Base-by-base conservation (phyloP, 257 asterid genomes). In the Solanum acaule region DNA sequence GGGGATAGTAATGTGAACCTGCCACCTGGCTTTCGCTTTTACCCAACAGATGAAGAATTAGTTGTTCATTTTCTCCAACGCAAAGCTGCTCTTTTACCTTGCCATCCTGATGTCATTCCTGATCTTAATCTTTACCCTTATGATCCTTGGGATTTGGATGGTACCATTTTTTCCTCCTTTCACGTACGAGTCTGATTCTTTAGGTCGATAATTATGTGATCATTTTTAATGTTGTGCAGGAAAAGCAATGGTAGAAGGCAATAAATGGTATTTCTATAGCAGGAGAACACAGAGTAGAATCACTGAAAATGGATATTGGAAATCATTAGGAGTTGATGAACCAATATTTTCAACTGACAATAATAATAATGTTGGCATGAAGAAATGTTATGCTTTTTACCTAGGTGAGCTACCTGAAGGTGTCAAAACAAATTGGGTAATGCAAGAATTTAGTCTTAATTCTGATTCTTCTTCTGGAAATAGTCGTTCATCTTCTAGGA, bases 61-160 rank as follows among this genome's bases (percentile, higher is more conserved):
- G 96, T 97, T 9, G 98, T 95, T 88, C 99, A 97, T 86, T 97
- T 97, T 95, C 99, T 97, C 90, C 98, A 94, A 44, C 98, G 99
- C 7, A 97, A 94, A 89, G 95, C 94, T n/a, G 90, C 95, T 42
- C 94, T 93, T 68, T 89, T 96, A 2, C 99, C 99, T 18, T 96
- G 96, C 90, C 95, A 96, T 85, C 98, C 99, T 0, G 98, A 97
- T 16, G 92, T 97, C 92, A 97, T 97, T 94, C 99, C 99, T 3
- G 99, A 97, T 86, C 99, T 97, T 70, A 98, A 94, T 42, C 98
- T 97, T 72, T 90, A 91, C 90, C 99, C 99, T 31, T 94, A 94
- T 67, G 99, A 97, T 87, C 99, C 99, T 20, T 97, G 99, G 99
- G 98, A 96, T 88, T 89, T 97, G 40, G 91, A 95, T 59, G 99